Base-by-base conservation (phyloP, 495 filamentous ascomycete species). In the Hypoxylon crocopeplum region DNA sequence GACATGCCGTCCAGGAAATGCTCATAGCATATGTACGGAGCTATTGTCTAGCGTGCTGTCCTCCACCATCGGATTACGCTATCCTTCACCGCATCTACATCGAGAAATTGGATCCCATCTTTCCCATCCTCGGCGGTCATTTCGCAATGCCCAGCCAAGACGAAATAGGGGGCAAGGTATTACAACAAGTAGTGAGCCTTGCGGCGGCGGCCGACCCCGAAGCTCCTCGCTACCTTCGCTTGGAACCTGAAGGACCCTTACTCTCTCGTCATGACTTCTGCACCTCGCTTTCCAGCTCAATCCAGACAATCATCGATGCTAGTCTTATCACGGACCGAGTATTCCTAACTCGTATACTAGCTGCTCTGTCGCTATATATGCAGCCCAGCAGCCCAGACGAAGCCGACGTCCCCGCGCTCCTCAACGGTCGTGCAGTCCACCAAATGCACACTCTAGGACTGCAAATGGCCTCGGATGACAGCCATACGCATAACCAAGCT, bases 381-480 rank as follows among this genome's bases (percentile, higher is more conserved):
- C 71, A 73, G 32, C 71, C 71, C 20, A 66, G 67, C 6, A 58
- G 49, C 24, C 38, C 54, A 39, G 69, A 67, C 44, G 72, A 72
- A 51, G 60, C 70, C 1, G 66, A 72, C 25, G 36, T 69, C 11
- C 69, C 70, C 1, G 62, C 72, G 16, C 51, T 68, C 17, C 49
- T 72, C 7, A 69, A 65, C 34, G 52, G 68, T n/a, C 64, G 68
- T 2, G 69, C 74, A n/a, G 71, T 79, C 6, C 84, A 87, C 46
- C 82, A 88, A 55, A 83, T 83, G 12, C 85, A 89, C 47, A 87
- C 87, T 0, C 69, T 86, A 25, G 87, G 87, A 2, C 67, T 90
- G 19, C 88, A 91, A 51, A 76, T 78, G 40, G 62, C 81, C 5
- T 69, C 75, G 10, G 67, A 66, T 49, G 68, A 70, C 15, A 59